phyloP scores from a whole-genome alignment of 1,284 basidiomycete species.

The Binderoboletus segoi region DNA sequence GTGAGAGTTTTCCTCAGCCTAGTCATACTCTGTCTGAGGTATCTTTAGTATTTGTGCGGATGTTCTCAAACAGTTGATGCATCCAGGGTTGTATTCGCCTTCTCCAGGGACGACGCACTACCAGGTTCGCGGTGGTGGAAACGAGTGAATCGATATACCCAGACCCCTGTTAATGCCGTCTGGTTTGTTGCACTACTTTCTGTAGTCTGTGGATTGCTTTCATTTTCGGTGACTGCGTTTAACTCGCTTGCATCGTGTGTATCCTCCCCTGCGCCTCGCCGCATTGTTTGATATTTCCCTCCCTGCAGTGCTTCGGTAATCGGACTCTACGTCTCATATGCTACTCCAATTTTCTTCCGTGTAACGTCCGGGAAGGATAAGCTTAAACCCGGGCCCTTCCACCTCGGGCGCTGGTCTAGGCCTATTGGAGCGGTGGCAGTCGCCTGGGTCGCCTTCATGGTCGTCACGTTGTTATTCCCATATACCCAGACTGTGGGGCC shows the following conservation, averaged over 20 bases:
- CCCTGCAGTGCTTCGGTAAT: too few relatives aligned
- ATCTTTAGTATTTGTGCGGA: constrained; percentile 46
- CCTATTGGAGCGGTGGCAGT: constrained; percentile 58
- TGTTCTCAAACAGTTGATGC: constrained; percentile 67
- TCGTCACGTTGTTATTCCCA: constrained; percentile 61
- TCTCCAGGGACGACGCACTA: constrained; percentile 67
- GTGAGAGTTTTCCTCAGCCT: constrained; percentile 31
- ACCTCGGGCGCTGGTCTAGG: constrained; percentile 56
- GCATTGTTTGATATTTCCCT: too few relatives aligned
- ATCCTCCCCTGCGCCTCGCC: too few relatives aligned
- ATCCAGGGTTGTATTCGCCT: constrained; percentile 74
- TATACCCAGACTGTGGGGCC: constrained; percentile 41
- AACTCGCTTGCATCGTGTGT: constrained; percentile 49
- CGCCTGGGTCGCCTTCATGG: constrained; percentile 62
- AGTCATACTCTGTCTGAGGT: neutral
- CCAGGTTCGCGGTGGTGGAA: constrained; percentile 69
- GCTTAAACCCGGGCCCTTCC: constrained; percentile 58
- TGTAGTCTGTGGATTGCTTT: constrained; percentile 59
- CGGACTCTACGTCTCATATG: constrained; percentile 43
- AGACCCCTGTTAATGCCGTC: constrained; percentile 68
- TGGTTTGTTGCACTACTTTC: constrained; percentile 64
- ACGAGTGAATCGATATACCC: constrained; percentile 52
- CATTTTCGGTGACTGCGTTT: constrained; percentile 61
- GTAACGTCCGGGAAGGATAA: constrained; percentile 61
- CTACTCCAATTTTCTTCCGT: constrained; percentile 63